Evolutionary conservation across 768 basidiomycete species (phyloP), one percentile per base, ranked within the genome.

Genomic region (Russula abietina): DNA sequence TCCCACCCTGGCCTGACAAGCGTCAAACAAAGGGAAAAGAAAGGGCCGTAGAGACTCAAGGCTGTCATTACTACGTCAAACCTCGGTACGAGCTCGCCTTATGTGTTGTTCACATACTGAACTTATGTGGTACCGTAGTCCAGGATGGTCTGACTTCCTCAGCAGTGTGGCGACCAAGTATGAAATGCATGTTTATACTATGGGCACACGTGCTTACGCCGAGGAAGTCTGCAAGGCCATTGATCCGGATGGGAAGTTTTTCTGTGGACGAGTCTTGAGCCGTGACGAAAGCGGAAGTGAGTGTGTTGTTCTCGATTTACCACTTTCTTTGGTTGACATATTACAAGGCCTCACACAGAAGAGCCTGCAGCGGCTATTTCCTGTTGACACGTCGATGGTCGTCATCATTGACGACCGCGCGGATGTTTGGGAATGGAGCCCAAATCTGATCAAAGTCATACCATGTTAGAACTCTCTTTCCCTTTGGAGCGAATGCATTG

Each of bases 141-240:
- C 94, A 9, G 91, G 93, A n/a, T 83, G 93, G 76, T 76, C 79
- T 59, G 80, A 83, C 52, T 98, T 99, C 73, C 79, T 99, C 57
- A 76, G 77, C 64, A 78, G 80, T 50, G 82, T 89, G 67, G 81
- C 89, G 39, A 76, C 78, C 55, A 86, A 89, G 70, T 99, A 96
- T 74, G 95, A 98, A 76, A 93, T 98, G 93, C 97, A 98, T 73
- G 95, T 99, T 52, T 99, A 99, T 75, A 99, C 96, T 26, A 98
- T 98, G 95, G 97, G 97, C 59, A 98, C 96, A 28, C 86, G 97
- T 50, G 88, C 93, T 50, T 99, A 98, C 74, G 97, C 97, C 41
- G 91, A 94, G 74, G 84, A 93, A 73, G 96, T 98, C 22, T 97
- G 94, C 73, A 83, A 88, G 52, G 88, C 92, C 30, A 92, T 99